Base-by-base conservation (phyloP, 257 asterid genomes). In the Verbena officinalis region DNA sequence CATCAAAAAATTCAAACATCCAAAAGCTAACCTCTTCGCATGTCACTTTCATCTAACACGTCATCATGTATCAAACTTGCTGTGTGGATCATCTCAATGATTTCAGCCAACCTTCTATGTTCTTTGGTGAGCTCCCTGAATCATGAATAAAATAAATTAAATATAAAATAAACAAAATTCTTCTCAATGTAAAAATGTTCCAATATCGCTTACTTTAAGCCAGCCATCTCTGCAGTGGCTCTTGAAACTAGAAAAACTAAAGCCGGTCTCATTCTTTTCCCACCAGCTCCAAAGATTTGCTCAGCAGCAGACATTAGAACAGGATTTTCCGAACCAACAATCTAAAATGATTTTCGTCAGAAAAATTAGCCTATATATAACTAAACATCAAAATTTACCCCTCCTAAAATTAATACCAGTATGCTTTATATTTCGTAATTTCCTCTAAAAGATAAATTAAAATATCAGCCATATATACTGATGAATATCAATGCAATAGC, bases 21-120 rank as follows among this genome's bases (percentile, higher is more conserved):
- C 11, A 9, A 36, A 55, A 61, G 65, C 75, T 38, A 76, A 93
- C 98, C 99, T 86, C 99, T 84, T 9, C 99, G 74, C 86, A 80
- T 75, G 73, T 94, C 95, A 69, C 99, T 94, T 75, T 94, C 99
- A 75, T 94, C 99, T 38, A 94, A 68, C 8, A 94, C 91, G 62
- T 94, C 99, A 72, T 94, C 99, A 33, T 94, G 99, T 75, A 94
- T 86, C 83, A 94, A 78, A 72, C 96, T 90, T 59, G 99, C 99
- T 4, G 99, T 94, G 77, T 94, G 99, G 67, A 94, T 90, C 97
- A 94, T 90, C 75, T 94, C 99, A 66, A 94, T 94, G 70, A 90
- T 94, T 77, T 94, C 99, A 14, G 97, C 99, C 74, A 90, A 77
- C 73, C 97, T 80, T 74, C 95, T 83, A 59, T 94, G 99, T 64